Evolutionary conservation across 371 early-diverging fungal species (phyloP).

Genomic region (Rhizopus delemar): DNA sequence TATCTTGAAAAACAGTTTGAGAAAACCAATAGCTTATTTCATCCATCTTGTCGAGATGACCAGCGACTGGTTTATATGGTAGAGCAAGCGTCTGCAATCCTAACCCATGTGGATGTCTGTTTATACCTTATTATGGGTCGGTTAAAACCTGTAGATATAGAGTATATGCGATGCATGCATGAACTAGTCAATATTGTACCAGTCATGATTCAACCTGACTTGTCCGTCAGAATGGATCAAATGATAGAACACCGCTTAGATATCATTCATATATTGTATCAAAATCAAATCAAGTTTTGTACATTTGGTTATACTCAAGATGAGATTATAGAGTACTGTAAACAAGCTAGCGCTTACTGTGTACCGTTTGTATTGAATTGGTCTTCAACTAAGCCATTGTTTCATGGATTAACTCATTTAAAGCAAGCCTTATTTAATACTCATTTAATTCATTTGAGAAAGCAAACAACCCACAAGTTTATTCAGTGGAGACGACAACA

Average conservation of each 20-base stretch:
- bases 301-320: constrained; percentile 13
- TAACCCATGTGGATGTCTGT: constrained; percentile 71
- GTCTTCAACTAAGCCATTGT: constrained; percentile 11
- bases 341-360: constrained; percentile 9
- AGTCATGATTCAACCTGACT: constrained; percentile 66
- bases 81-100: constrained; percentile 29
- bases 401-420: constrained; percentile 18
- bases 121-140: constrained; percentile 68
- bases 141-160: constrained; percentile 71
- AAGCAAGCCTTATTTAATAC: constrained; percentile 18
- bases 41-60: constrained; percentile 26
- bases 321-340: constrained; percentile 6
- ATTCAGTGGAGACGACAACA: constrained; percentile 18
- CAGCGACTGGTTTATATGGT: constrained; percentile 7
- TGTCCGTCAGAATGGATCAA: constrained; percentile 13
- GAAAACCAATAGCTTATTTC: constrained; percentile 32
- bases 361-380: constrained; percentile 21
- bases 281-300: constrained; percentile 16
- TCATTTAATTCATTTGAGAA: constrained; percentile 6
- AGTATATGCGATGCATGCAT: constrained; percentile 67
- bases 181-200: constrained; percentile 65
- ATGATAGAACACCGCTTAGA: constrained; percentile 13
- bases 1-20: constrained; percentile 46
- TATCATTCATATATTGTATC: constrained; percentile 7
- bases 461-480: constrained; percentile 14